Conservation (phyloP, 306 rosid genomes). For the Prunus mira region DNA sequence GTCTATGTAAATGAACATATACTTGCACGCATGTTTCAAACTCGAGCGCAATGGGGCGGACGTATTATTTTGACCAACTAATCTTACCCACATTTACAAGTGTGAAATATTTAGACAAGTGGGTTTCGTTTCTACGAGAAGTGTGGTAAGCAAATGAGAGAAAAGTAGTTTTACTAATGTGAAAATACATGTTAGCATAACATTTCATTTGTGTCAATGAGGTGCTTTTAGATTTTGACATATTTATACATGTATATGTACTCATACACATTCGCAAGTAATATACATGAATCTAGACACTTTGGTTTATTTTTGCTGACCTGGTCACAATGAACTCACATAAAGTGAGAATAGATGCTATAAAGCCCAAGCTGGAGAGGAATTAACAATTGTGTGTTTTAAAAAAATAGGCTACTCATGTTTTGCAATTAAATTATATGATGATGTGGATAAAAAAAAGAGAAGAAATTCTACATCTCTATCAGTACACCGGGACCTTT, state of each 20-base stretch:
- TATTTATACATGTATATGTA: not conserved
- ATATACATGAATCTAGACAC: not conserved
- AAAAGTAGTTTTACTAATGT: not conserved
- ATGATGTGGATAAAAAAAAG: not conserved
- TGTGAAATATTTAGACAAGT: too few species aligned
- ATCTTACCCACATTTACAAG: too few species aligned
- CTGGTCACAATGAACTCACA: not conserved
- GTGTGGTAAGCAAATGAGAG: too few species aligned
- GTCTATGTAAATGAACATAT: too few species aligned
- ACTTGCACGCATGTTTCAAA: too few species aligned
- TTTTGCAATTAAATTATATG: constrained; percentile 9
- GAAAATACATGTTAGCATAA: not conserved
- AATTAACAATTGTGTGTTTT: not conserved
- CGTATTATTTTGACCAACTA: too few species aligned
- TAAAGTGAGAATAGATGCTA: not conserved
- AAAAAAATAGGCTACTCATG: not conserved
- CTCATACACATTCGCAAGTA: too few species aligned
- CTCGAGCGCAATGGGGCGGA: too few species aligned
- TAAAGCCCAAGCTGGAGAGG: not conserved
- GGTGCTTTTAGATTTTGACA: not conserved
- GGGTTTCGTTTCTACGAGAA: not conserved
- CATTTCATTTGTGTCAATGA: not conserved
- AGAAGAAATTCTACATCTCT: not conserved
- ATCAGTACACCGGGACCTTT: not conserved
- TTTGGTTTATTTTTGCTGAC: not conserved